phyloP scores from a whole-genome alignment of 2,329 filamentous ascomycete genomes.

The Huntiella abstrusa region DNA sequence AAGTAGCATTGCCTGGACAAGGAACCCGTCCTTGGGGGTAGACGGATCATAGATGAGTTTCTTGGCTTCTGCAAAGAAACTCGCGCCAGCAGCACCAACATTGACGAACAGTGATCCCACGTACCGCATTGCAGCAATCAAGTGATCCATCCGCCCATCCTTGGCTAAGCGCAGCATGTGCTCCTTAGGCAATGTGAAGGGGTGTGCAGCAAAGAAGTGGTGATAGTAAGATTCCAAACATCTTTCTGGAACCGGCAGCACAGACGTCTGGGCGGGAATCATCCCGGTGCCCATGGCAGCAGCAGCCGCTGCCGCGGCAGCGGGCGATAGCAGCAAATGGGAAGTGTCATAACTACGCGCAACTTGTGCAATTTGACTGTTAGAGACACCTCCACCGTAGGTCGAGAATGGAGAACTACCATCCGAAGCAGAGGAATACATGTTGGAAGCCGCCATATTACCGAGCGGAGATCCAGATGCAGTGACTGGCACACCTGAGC shows the following conservation, averaged over 20 bases:
- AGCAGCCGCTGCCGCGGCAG: slow-evolving; percentile 11
- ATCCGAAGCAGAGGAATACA: slow-evolving; percentile 8
- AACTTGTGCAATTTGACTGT: slow-evolving; percentile 20
- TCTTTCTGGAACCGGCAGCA: slow-evolving; percentile 27
- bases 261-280: slow-evolving; percentile 15
- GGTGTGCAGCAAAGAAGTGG: slow-evolving; percentile 38
- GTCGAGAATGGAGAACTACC: background rate
- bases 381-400: slow-evolving; percentile 13
- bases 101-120: slow-evolving; percentile 37
- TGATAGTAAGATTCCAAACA: slow-evolving; percentile 40
- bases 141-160: slow-evolving; percentile 27
- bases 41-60: slow-evolving; percentile 26
- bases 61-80: slow-evolving; percentile 40
- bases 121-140: slow-evolving; percentile 36
- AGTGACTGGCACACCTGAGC: slow-evolving; percentile 15
- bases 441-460: slow-evolving; percentile 6
- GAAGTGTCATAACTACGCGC: slow-evolving; percentile 20
- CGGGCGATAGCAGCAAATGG: slow-evolving; percentile 6
- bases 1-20: slow-evolving; percentile 61
- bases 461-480: slow-evolving; percentile 4
- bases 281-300: slow-evolving; percentile 7
- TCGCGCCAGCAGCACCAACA: slow-evolving; percentile 24
- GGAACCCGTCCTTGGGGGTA: slow-evolving; percentile 35
- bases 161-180: slow-evolving; percentile 29
- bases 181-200: slow-evolving; percentile 36